phyloP scores from a whole-genome alignment of 2,329 filamentous ascomycete genomes.

The Lomentospora prolificans region DNA sequence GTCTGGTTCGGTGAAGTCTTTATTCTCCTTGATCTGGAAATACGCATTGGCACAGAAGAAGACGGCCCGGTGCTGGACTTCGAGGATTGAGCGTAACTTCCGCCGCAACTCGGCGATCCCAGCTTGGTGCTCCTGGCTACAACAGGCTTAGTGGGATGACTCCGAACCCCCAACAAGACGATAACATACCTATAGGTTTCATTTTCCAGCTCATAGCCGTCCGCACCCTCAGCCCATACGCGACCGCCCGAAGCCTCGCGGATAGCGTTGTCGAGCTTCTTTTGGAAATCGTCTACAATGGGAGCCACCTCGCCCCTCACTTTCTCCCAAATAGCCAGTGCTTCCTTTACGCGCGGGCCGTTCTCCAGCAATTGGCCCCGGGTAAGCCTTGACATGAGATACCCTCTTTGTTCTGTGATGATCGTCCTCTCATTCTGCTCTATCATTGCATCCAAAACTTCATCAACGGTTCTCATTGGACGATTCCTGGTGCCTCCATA shows the following conservation, averaged over 20 bases:
- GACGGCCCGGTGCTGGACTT: conserved; percentile 68
- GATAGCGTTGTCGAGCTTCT: conserved; percentile 34
- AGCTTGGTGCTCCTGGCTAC: conserved; percentile 5
- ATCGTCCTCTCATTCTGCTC: conserved; percentile 66
- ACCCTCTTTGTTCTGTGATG: conserved; percentile 56
- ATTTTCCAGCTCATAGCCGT: conserved; percentile 17
- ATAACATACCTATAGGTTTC: not conserved
- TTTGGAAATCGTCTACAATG: conserved; percentile 42
- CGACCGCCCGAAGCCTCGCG: conserved; percentile 11
- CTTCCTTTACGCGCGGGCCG: conserved; percentile 54
- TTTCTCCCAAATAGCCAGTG: conserved; percentile 59
- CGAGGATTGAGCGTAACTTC: conserved; percentile 61
- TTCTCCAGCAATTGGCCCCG: conserved; percentile 75
- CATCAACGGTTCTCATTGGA: conserved; percentile 69
- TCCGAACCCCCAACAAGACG: not conserved
- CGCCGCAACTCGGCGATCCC: conserved; percentile 9
- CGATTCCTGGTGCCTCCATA: conserved; percentile 52
- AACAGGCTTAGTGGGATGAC: not conserved
- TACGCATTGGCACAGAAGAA: conserved; percentile 81
- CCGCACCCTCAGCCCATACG: conserved; percentile 12
- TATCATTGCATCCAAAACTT: conserved; percentile 87
- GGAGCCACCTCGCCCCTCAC: conserved; percentile 38
- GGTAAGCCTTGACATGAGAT: conserved; percentile 53
- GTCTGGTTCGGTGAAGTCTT: conserved; percentile 51
- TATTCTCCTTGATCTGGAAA: conserved; percentile 71